Base-by-base conservation (phyloP, 306 rosid genomes). In the Pterocarpus macrocarpus region DNA sequence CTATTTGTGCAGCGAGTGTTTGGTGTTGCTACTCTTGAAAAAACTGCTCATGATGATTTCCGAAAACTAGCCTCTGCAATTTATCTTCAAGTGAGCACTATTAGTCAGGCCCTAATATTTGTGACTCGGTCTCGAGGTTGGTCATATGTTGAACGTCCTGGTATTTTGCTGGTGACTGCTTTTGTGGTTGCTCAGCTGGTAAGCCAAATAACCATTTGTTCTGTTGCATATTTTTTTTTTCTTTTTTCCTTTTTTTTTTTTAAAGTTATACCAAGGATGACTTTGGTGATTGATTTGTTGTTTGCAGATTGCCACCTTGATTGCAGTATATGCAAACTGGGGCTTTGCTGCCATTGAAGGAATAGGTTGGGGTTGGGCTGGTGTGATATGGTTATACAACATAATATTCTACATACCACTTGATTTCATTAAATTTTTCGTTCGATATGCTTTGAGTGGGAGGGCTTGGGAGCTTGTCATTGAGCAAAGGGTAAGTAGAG, bases 341-440 rank as follows among this genome's bases (percentile, higher is more conserved):
- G 79, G 92, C 69, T 95, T 95, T 77, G 97, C 99, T 49, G 97
- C 97, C 8, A 95, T 95, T 76, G 93, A 95, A 87, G 99, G 99
- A 76, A 95, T 95, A 17, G 99, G 99, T 34, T 95, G 99, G 99
- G 97, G 99, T 69, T 95, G 99, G 99, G 99, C 99, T 64, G 99
- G 99, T 76, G 98, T 95, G 1, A 90, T 95, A 79, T 95, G 99
- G 99, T 89, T 95, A 4, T 95, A 93, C 79, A 95, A 95, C 89
- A 74, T 95, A 9, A 81, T 95, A 79, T 89, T 89, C 83, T 95
- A 95, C 84, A 70, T 95, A 82, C 99, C 99, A 15, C 99, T 95
- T 71, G 99, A 95, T 82, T 15, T 86, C 86, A 80, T 95, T 5
- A 95, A 95, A 79, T 95, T 95, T 88, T 81, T 95, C 22, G 93